Conservation (phyloP, 352 stramenopile species). For the Globisporangium barbulae region DNA sequence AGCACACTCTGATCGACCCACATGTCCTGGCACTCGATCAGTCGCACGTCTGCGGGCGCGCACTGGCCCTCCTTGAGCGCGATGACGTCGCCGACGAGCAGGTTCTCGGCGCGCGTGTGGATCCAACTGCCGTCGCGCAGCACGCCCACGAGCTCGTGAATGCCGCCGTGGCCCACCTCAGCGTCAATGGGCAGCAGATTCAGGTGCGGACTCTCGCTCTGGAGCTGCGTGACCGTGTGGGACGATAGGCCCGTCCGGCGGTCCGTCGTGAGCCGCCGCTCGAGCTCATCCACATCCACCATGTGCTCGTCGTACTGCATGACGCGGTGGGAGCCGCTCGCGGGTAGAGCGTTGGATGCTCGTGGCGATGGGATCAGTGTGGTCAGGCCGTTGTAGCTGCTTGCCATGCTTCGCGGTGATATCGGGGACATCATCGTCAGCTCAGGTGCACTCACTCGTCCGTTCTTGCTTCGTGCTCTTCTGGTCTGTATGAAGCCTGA, state of each 20-base stretch:
- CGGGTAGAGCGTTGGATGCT: not conserved
- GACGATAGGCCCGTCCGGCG: conserved; percentile 26
- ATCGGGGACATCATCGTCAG: not conserved
- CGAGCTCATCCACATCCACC: conserved; percentile 41
- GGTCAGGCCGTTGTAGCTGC: not conserved
- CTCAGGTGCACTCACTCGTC: not conserved
- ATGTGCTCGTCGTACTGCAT: conserved; percentile 45
- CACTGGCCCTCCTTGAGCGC: conserved; percentile 47
- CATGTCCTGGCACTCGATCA: conserved; percentile 48
- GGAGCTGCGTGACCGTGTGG: conserved; percentile 23
- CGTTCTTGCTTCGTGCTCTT: not conserved
- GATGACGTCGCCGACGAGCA: conserved; percentile 45
- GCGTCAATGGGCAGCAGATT: conserved; percentile 50
- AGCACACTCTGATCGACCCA: conserved; percentile 42
- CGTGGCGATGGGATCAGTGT: not conserved
- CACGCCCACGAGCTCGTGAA: conserved; percentile 57
- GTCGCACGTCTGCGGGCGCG: conserved; percentile 44
- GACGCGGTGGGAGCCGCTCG: not conserved
- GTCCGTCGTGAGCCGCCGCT: conserved; percentile 38
- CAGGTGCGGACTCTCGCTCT: conserved; percentile 25
- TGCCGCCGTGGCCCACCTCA: conserved; percentile 38
- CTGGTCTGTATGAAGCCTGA: not conserved
- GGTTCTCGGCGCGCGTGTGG: conserved; percentile 52
- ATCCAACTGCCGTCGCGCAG: conserved; percentile 52
- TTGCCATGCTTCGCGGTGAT: not conserved